phyloP scores from a whole-genome alignment of 176 grass and related monocot species.

The Cenchrus fungigraminus region DNA sequence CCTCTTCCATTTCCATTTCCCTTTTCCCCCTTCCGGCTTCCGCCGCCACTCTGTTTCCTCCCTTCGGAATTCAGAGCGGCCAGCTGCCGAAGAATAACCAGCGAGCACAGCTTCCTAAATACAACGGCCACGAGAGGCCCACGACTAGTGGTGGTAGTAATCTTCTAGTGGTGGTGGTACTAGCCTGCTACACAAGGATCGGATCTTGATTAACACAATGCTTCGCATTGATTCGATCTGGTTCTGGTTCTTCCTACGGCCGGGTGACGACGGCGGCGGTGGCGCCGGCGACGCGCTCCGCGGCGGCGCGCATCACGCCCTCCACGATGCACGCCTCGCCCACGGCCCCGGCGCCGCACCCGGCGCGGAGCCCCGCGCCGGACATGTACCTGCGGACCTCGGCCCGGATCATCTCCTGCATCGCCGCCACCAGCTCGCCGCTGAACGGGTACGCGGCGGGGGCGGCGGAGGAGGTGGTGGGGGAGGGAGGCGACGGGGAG shows the following conservation, averaged over 20 bases:
- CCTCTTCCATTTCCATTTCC: slow-evolving; percentile 3
- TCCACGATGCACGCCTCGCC: slow-evolving; percentile 46
- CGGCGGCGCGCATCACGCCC: slow-evolving; percentile 66
- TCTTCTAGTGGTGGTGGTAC: neutral
- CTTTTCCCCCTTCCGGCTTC: neutral
- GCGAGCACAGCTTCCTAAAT: neutral
- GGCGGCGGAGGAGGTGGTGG: neutral
- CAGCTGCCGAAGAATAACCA: slow-evolving; percentile 1
- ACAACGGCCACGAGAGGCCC: neutral
- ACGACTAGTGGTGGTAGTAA: neutral
- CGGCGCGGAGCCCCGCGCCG: slow-evolving; percentile 53
- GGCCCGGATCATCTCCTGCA: slow-evolving; percentile 85
- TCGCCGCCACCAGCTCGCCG: slow-evolving; percentile 52
- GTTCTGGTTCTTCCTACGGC: slow-evolving; percentile 6
- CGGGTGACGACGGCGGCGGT: slow-evolving; percentile 11
- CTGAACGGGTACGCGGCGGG: slow-evolving; percentile 36
- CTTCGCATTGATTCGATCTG: slow-evolving; percentile 33
- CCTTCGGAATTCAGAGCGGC: slow-evolving; percentile 32
- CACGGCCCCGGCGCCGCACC: slow-evolving; percentile 40
- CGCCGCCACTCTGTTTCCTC: slow-evolving; percentile 32
- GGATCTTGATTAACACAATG: slow-evolving; percentile 41
- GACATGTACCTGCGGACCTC: slow-evolving; percentile 92
- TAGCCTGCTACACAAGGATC: slow-evolving; percentile 18
- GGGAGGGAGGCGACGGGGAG: slow-evolving; percentile 23
- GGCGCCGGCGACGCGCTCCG: slow-evolving; percentile 40